Evolutionary conservation across 2,329 filamentous ascomycete genomes (phyloP).

Genomic region (Chaetoscypha palmicola): DNA sequence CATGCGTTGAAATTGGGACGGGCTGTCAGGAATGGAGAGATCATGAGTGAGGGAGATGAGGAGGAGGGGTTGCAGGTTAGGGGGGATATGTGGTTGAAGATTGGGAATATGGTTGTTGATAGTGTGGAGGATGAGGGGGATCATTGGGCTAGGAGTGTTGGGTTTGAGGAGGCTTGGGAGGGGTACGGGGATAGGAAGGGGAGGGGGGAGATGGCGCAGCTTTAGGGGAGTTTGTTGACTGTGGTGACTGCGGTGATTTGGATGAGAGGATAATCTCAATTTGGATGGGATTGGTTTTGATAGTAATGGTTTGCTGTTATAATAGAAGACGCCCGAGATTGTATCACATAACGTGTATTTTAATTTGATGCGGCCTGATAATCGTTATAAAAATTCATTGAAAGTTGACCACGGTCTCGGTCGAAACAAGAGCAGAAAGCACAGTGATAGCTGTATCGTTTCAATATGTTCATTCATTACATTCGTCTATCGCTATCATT

Average conservation of each 20-base stretch:
- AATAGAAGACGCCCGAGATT: neutral
- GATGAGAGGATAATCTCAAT: too few relatives aligned
- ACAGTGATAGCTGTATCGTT: too few relatives aligned
- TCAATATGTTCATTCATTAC: conserved; percentile 7
- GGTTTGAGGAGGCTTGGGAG: conserved; percentile 61
- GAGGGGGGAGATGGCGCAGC: too few relatives aligned
- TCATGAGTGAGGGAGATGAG: conserved; percentile 38
- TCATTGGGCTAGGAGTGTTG: conserved; percentile 55
- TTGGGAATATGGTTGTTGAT: conserved; percentile 57
- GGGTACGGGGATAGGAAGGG: conserved; percentile 24
- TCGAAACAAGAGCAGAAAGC: too few relatives aligned
- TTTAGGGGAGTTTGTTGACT: too few relatives aligned
- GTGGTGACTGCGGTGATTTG: too few relatives aligned
- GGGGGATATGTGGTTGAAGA: conserved; percentile 51
- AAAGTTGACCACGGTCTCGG: too few relatives aligned
- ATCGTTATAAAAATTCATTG: too few relatives aligned
- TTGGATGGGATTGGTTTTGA: too few relatives aligned
- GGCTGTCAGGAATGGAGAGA: conserved; percentile 58
- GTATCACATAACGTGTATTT: too few relatives aligned
- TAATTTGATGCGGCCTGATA: too few relatives aligned
- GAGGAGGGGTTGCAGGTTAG: conserved; percentile 46
- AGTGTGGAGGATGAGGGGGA: conserved; percentile 45
- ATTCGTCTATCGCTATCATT: conserved; percentile 8
- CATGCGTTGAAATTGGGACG: conserved; percentile 72
- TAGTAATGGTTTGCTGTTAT: neutral